Conservation (phyloP, 306 rosid species). For the Cucumis melo region DNA sequence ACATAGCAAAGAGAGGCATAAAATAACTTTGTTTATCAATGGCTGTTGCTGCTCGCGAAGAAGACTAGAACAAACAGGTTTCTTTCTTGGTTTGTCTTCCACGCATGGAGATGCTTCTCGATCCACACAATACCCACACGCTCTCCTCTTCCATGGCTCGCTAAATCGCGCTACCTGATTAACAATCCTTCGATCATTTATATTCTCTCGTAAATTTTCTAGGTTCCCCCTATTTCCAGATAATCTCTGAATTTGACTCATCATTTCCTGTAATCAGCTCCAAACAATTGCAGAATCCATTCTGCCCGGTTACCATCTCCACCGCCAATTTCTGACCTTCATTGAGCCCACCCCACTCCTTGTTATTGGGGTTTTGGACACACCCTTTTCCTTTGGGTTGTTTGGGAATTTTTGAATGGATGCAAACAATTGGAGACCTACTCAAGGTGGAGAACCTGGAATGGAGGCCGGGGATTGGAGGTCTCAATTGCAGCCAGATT, state of each 20-base stretch:
- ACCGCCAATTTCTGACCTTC: background rate
- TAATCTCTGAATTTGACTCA: background rate
- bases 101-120: background rate
- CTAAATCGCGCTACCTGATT: background rate
- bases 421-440: slow-evolving; percentile 25
- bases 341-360: background rate
- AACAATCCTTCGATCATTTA: background rate
- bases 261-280: background rate
- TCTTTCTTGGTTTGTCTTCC: background rate
- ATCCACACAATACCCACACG: background rate
- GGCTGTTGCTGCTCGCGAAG: background rate
- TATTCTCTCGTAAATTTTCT: background rate
- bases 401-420: slow-evolving; percentile 19
- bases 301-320: background rate
- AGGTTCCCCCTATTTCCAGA: background rate
- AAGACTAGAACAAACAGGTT: background rate
- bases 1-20: too few relatives aligned
- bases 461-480: slow-evolving; percentile 14
- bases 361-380: background rate
- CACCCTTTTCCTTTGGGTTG: background rate
- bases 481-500: slow-evolving; percentile 12
- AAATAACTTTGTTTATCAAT: too few relatives aligned
- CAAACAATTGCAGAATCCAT: background rate
- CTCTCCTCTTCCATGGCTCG: background rate
- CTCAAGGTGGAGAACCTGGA: slow-evolving; percentile 26